A percentile compares a stretch with the other conserved stretches of the same genome.
phyloP scores from a whole-genome alignment of 1,139 yeast genomes.

The Zygoascus hellenicus region DNA sequence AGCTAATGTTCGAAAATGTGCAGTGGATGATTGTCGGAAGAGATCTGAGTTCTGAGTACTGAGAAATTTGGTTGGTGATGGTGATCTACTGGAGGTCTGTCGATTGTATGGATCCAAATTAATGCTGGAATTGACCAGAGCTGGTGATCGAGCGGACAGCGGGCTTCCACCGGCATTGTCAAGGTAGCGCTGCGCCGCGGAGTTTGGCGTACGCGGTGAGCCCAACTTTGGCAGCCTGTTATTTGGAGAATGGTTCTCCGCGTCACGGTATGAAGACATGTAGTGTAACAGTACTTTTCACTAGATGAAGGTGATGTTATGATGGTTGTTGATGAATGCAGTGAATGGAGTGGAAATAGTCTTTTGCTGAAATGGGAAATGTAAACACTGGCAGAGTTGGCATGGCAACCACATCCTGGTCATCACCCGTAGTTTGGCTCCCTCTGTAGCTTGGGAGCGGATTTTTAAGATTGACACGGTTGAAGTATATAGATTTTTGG shows the following conservation, averaged over 20 bases:
- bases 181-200: conserved; percentile 8
- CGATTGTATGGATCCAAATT: conserved; percentile 1
- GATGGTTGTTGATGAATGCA: conserved; percentile 1
- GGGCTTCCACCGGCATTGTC: conserved; percentile 13
- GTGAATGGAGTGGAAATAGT: neutral
- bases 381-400: neutral
- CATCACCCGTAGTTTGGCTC: no score
- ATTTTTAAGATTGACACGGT: no score
- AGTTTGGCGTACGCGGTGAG: conserved; percentile 7
- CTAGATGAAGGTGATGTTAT: neutral
- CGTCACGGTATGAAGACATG: conserved; percentile 1
- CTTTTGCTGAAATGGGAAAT: conserved; percentile 1
- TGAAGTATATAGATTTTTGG: no score
- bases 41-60: conserved; percentile 8
- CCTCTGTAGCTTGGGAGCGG: no score
- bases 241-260: conserved; percentile 9
- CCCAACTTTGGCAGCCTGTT: neutral
- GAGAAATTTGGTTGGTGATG: conserved; percentile 19
- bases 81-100: conserved; percentile 12
- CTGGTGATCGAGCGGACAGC: conserved; percentile 20
- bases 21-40: conserved; percentile 12
- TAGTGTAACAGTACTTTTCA: neutral
- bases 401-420: neutral
- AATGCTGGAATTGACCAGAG: conserved; percentile 18
- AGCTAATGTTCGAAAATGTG: conserved; percentile 25